Base-by-base conservation (phyloP, 2,329 filamentous ascomycete genomes). In the Blumeria graminis region DNA sequence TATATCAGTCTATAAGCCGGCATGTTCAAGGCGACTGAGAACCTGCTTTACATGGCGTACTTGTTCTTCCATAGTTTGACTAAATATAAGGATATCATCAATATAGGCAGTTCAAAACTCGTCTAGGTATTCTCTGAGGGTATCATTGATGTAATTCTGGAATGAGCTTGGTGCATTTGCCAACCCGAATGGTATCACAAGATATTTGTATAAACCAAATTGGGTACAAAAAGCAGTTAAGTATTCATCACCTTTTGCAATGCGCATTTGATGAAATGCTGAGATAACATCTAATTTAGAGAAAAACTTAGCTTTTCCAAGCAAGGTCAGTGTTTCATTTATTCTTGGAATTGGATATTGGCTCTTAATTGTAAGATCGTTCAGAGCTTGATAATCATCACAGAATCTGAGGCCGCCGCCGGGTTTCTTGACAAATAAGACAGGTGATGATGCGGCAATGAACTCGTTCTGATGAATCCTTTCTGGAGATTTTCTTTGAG, bases 141-240 rank as follows among this genome's bases (percentile, higher is more conserved):
- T n/a, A n/a, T 62, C 46, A 35, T 61, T 39, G 8, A 62, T 52
- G 52, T 58, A 56, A 22, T 33, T 28, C 41, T 62, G 36, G 55
- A 59, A 58, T 32, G 58, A 57, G 33, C 39, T n/a, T 58, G 51
- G 58, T 46, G 56, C 57, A 51, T 64, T 65, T 13, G 56, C 58
- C 22, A 65, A 46, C 10, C 65, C 55, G 60, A 68, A 67, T 0
- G 59, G 60, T 51, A 63, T 66, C 1, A 67, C 60, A 16, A 36
- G 63, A 67, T n/a, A n/a, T 54, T 68, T 55, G 57, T 61, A 68
- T 1, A 63, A 57, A 11, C 61, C 57, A 54, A 48, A n/a, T n/a
- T n/a, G 45, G 11, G 45, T 48, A 10, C 45, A 4, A 28, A 48
- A 48, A 7, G 45, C 45, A 28, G 45, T 22, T 28, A 48, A 9